Percentiles rank a stretch among this genome's conserved stretches.
These are phyloP conservation scores for Saccharomyces hybrid DNA, from an alignment of 1,139 yeast genomes.

Conservation along the genomic window DNA sequence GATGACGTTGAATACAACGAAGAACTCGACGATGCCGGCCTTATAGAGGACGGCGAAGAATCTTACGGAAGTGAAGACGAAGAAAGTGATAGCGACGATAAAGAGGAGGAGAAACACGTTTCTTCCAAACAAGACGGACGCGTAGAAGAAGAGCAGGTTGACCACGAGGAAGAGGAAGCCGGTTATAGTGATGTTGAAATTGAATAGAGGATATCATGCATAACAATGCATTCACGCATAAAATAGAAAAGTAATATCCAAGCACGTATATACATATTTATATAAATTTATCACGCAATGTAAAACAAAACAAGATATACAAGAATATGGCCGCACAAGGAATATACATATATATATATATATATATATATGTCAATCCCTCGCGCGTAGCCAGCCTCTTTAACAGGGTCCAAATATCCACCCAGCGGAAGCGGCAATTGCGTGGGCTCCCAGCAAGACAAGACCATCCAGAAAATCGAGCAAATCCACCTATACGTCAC, in stretches of 20 bases:
- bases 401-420: not conserved
- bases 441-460: not conserved
- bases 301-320: not conserved
- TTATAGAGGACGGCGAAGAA: conserved; percentile 35
- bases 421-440: not conserved
- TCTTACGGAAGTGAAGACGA: conserved; percentile 28
- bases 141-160: conserved; percentile 14
- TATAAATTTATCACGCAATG: not conserved
- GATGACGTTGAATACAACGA: conserved; percentile 38
- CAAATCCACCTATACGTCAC: not conserved
- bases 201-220: conserved; percentile 8
- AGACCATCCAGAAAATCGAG: not conserved
- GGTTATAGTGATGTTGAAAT: conserved; percentile 33
- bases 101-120: conserved; percentile 24
- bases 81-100: conserved; percentile 30
- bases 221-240: not conserved
- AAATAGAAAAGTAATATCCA: not conserved
- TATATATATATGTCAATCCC: not conserved
- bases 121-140: conserved; percentile 9
- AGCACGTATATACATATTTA: not conserved
- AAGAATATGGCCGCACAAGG: not conserved
- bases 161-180: conserved; percentile 23
- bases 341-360: not conserved
- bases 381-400: not conserved
- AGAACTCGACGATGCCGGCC: conserved; percentile 36